Evolutionary conservation across 208 protist species (phyloP), one percentile per base, ranked within the genome.

Genomic region (Leishmania braziliensis): DNA sequence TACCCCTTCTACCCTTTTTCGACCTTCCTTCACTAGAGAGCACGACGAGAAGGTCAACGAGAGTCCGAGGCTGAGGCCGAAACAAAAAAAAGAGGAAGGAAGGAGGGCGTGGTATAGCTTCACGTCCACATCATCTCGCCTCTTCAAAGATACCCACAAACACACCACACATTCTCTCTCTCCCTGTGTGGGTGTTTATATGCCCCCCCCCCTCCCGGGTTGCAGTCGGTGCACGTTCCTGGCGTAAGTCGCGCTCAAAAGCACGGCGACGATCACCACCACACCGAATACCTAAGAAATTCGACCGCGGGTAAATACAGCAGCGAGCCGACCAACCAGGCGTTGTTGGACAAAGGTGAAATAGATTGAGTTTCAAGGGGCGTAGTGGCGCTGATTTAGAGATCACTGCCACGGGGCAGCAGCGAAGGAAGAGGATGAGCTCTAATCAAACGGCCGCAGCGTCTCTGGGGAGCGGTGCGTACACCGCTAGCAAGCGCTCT

Each of bases 381-480:
- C 63, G 29, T 36, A 12, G 63, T 43, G 63, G 63, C 33, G 33
- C 63, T 6, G 33, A 0, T 69, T 36, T 46, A 3, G 63, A 69
- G 29, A 69, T 36, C 63, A 43, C 63, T n/a, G 14, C 10, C 63
- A 43, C 33, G 2, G 29, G 29, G 29, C 63, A 39, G 26, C 33
- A 43, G 26, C 63, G 43, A 80, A 33, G 12, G 39, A 53, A 14
- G 36, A 70, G 39, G 9, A 84, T 88, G 84, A 84, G 77, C 23
- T 84, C 84, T 16, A 74, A 69, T 62, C 75, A 76, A 26, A 51
- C 80, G 16, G n/a, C 71, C 8, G 75, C 68, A 18, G 54, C 80
- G 36, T 79, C 71, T 9, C 48, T 69, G 23, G 65, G 79, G 54
- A 82, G 75, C 79, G 51, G 48, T 48, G 71, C 3, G 51, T 68